phyloP scores from a whole-genome alignment of 345 rosid genomes.

The Brassica cretica region DNA sequence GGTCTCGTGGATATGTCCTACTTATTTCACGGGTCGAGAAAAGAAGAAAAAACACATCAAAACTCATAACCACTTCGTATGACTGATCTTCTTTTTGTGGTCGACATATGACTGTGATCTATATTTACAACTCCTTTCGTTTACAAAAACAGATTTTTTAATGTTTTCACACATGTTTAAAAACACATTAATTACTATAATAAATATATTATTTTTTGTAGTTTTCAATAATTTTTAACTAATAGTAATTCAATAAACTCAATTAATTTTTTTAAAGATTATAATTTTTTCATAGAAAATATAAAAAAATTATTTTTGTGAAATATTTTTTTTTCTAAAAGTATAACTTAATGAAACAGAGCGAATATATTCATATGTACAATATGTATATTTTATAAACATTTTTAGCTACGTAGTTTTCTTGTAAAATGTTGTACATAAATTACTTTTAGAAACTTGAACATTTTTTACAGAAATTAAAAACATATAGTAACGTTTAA shows the following conservation, averaged over 20 bases:
- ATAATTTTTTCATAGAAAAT: too few relatives aligned
- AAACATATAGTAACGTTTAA: neutral
- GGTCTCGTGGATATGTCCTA: neutral
- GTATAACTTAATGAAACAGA: too few relatives aligned
- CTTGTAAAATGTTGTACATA: neutral
- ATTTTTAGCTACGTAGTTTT: neutral
- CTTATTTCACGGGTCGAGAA: constrained; percentile 28
- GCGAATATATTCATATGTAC: neutral
- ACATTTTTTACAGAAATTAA: neutral
- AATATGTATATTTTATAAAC: neutral
- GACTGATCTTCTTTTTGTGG: neutral
- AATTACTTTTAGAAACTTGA: neutral
- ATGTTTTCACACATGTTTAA: too few relatives aligned
- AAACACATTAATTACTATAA: too few relatives aligned
- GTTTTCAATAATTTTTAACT: too few relatives aligned
- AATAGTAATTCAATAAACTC: too few relatives aligned
- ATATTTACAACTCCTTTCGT: neutral
- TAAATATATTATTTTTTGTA: too few relatives aligned
- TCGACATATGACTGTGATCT: neutral
- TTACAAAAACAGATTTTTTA: too few relatives aligned
- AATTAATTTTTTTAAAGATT: too few relatives aligned
- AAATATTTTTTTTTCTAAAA: too few relatives aligned
- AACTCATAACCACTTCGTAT: constrained; percentile 20
- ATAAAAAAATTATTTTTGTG: too few relatives aligned
- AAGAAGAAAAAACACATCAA: neutral